A percentile compares a stretch with the other conserved stretches of the same genome.
Evolutionary conservation across 345 rosid genomes (phyloP).

Genomic region (Citrus hindsii): DNA sequence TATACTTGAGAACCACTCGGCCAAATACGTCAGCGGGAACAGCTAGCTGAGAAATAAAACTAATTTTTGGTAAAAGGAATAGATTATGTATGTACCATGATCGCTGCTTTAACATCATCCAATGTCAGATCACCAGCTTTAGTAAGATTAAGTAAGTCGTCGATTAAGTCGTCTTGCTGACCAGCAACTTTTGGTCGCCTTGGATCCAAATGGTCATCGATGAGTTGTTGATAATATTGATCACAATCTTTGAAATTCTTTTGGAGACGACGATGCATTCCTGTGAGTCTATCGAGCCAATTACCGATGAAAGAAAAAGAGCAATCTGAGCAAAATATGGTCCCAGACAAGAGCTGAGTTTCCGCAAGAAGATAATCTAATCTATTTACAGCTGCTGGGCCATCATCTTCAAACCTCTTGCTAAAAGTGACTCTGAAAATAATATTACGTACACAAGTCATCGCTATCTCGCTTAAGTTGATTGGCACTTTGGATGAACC

Average conservation of each 20-base stretch:
- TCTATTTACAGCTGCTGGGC: conserved; percentile 7
- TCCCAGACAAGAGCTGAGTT: not conserved
- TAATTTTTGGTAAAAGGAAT: too few species aligned
- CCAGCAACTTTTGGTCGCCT: not conserved
- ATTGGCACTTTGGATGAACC: not conserved
- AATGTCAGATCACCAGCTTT: too few species aligned
- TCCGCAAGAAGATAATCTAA: conserved; percentile 28
- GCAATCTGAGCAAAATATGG: too few species aligned
- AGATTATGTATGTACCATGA: too few species aligned
- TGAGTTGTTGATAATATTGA: conserved; percentile 31
- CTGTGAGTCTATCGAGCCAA: conserved; percentile 31
- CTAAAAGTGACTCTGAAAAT: conserved; percentile 39
- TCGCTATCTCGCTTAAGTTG: conserved; percentile 24
- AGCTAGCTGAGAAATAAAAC: too few species aligned
- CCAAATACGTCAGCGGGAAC: too few species aligned
- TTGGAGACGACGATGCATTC: conserved; percentile 24
- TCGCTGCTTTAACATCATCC: too few species aligned
- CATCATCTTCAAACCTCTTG: conserved; percentile 29
- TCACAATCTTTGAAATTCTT: conserved; percentile 34
- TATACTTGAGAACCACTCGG: too few species aligned
- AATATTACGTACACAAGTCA: conserved; percentile 16
- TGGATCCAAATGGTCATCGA: conserved; percentile 37
- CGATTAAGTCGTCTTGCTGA: too few species aligned
- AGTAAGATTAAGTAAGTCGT: too few species aligned
- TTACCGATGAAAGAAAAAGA: too few species aligned